Base-by-base conservation (phyloP, 805 yeast species). In the Metschnikowia chrysomelidarum region DNA sequence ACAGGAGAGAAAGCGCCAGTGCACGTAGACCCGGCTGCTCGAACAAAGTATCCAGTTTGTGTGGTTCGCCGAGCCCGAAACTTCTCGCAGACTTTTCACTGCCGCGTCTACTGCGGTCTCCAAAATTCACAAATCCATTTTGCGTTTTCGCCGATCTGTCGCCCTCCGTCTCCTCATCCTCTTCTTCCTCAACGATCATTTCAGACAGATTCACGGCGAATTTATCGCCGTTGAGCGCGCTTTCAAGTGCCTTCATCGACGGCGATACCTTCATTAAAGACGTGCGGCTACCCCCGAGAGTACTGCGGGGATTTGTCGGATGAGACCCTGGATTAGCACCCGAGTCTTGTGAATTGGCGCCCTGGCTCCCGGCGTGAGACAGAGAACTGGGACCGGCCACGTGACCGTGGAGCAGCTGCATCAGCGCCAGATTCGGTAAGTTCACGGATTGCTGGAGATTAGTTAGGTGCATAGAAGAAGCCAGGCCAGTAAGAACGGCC, bases 241-340 rank as follows among this genome's bases (percentile, higher is more conserved):
- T 45, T 41, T 67, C 72, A 38, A 67, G 53, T 10, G 71, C 70
- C 43, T 61, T 60, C 51, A 67, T 60, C 6, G 68, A 61, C 5
- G 71, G 73, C 19, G 70, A 62, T 19, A 49, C 50, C 36, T 56
- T 57, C 65, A 67, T 66, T 43, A 58, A 52, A 22, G 50, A 43
- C 8, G 70, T 53, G 19, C 33, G 34, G 21, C 36, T 36, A 9
- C 13, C 13, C 2, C 13, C 28, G 23, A 13, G n/a, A 19, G 28
- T 7, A 25, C 16, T 25, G 14, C 13, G 15, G 12, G 26, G 26
- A 4, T 12, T 17, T 9, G 22, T 35, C 17, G 24, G 40, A 25
- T 21, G 38, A 27, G 24, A 25, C 22, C 15, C 21, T 17, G 25
- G 10, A 18, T 14, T 14, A 22, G 13, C 17, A 22, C n/a, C 4